These are phyloP conservation scores for Saccharomyces hybrid DNA, from an alignment of 1,139 yeast species.

Conservation along the genomic window DNA sequence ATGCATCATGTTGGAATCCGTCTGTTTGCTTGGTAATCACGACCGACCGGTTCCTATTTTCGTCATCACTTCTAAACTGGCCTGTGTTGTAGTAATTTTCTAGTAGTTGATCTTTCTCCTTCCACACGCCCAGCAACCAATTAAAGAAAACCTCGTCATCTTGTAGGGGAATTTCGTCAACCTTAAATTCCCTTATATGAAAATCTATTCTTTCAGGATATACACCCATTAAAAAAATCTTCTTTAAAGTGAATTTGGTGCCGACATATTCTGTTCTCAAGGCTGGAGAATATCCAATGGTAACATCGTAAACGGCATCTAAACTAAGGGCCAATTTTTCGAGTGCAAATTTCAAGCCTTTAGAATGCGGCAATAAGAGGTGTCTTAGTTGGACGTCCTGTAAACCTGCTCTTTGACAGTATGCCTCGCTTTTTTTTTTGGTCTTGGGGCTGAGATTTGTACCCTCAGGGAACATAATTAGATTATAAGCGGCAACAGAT, in stretches of 20 bases:
- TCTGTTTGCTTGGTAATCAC: neutral
- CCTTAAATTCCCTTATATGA: conserved; percentile 48
- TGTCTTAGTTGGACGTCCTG: conserved; percentile 41
- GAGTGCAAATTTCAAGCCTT: conserved; percentile 67
- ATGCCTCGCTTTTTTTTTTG: conserved; percentile 46
- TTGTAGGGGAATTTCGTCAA: conserved; percentile 60
- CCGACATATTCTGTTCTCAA: conserved; percentile 62
- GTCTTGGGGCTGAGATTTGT: conserved; percentile 71
- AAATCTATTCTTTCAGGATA: conserved; percentile 63
- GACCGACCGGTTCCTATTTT: neutral
- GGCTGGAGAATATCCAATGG: conserved; percentile 72
- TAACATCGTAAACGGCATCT: conserved; percentile 66
- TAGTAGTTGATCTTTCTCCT: conserved; percentile 63
- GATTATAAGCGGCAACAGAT: neutral
- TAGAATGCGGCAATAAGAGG: conserved; percentile 65
- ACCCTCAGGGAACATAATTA: conserved; percentile 85
- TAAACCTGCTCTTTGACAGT: conserved; percentile 44
- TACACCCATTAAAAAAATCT: conserved; percentile 55
- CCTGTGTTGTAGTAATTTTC: conserved; percentile 54
- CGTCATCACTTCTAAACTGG: conserved; percentile 32
- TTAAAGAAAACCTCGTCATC: conserved; percentile 54
- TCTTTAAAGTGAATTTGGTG: conserved; percentile 55
- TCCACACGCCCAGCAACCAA: conserved; percentile 71
- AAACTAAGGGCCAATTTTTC: conserved; percentile 49
- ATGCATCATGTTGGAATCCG: neutral